Conservation (phyloP, 371 early-diverging fungal species). For the Mortierella sp. region DNA sequence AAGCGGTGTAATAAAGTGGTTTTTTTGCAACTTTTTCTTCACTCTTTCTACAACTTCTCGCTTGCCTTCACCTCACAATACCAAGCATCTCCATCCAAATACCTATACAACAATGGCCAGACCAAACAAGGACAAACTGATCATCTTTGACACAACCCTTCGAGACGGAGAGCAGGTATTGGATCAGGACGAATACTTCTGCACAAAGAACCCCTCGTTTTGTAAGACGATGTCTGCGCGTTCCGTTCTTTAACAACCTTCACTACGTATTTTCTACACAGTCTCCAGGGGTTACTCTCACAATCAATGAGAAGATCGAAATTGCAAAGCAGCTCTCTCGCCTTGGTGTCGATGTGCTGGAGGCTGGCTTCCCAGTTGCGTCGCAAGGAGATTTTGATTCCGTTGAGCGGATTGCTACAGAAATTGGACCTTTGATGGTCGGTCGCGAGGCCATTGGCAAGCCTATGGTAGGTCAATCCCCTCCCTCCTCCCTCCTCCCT, state of each 20-base stretch:
- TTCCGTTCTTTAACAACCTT: no score
- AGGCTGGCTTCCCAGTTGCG: constrained; percentile 95
- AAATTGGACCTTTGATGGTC: constrained; percentile 87
- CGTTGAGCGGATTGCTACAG: constrained; percentile 91
- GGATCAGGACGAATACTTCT: no score
- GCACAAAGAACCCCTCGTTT: no score
- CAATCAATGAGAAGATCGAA: constrained; percentile 90
- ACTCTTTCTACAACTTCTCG: no score
- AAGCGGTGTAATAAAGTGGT: no score
- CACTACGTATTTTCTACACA: constrained; percentile 35
- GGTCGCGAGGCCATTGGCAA: constrained; percentile 83
- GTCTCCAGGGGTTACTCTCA: constrained; percentile 96
- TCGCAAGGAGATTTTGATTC: constrained; percentile 95
- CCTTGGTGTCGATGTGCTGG: constrained; percentile 94
- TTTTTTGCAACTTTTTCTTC: no score
- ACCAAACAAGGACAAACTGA: constrained; percentile 77
- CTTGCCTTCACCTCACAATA: no score
- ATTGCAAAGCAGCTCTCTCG: constrained; percentile 91
- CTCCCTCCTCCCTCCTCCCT: no score
- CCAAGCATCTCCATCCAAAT: neutral
- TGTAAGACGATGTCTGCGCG: no score
- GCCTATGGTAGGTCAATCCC: constrained; percentile 88
- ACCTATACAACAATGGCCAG: constrained; percentile 13
- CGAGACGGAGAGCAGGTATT: constrained; percentile 96
- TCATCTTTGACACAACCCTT: constrained; percentile 95